phyloP scores from a whole-genome alignment of 148 eudicot genomes.

The Silene latifolia region DNA sequence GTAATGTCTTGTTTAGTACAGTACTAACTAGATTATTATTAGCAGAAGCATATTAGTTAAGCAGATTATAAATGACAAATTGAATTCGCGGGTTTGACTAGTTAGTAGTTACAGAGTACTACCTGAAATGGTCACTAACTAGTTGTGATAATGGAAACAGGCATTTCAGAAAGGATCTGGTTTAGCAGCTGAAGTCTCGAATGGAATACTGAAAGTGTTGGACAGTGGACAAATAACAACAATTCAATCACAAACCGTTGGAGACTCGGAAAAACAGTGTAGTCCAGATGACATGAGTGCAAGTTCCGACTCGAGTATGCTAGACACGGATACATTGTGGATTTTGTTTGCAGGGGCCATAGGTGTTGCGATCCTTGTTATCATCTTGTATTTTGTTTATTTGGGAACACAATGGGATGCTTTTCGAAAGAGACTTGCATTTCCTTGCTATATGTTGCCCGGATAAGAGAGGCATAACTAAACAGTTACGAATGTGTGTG shows the following conservation, averaged over 20 bases:
- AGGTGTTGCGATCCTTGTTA: slow-evolving; percentile 18
- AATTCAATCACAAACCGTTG: slow-evolving; percentile 18
- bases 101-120: no score
- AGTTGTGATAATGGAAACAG: no score
- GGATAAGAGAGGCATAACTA: neutral
- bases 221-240: slow-evolving; percentile 17
- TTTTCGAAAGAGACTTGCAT: slow-evolving; percentile 22
- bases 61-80: no score
- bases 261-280: slow-evolving; percentile 8
- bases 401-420: slow-evolving; percentile 25
- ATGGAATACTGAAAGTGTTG: slow-evolving; percentile 22
- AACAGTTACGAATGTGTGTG: no score
- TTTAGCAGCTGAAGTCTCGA: slow-evolving; percentile 16
- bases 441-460: slow-evolving; percentile 24
- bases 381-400: slow-evolving; percentile 27
- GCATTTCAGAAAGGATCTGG: slow-evolving; percentile 19
- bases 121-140: no score
- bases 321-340: slow-evolving; percentile 27
- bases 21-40: no score
- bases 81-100: no score
- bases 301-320: neutral
- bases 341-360: slow-evolving; percentile 28
- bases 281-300: neutral
- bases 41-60: no score
- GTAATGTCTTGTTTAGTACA: no score